Evolutionary conservation across 148 eudicot genomes (phyloP).

Genomic region (Chenopodium quinoa): DNA sequence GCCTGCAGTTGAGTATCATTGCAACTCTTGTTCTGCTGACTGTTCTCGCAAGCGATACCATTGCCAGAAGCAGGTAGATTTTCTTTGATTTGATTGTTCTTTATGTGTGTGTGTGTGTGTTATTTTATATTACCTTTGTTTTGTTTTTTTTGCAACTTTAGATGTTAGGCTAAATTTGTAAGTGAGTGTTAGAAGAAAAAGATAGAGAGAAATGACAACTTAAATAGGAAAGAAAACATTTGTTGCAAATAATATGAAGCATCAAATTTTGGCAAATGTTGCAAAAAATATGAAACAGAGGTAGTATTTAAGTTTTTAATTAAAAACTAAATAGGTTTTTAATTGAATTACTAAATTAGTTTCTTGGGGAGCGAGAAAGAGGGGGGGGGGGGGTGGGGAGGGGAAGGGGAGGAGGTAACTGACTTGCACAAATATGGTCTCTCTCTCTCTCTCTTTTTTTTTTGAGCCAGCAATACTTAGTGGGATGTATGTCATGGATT

Average conservation of each 20-base stretch:
- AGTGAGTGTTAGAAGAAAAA: no score
- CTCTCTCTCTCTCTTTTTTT: no score
- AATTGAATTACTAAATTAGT: background rate
- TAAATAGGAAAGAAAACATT: no score
- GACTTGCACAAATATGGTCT: background rate
- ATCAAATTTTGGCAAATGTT: no score
- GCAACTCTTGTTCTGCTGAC: slow-evolving; percentile 97
- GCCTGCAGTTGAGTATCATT: slow-evolving; percentile 92
- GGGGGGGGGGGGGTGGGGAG: no score
- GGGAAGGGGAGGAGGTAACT: background rate
- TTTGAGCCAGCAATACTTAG: background rate
- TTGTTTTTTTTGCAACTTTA: background rate
- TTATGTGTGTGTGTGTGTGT: background rate
- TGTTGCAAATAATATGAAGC: no score
- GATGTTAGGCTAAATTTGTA: no score
- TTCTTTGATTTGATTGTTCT: slow-evolving; percentile 23
- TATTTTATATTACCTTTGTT: background rate
- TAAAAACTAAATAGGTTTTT: background rate
- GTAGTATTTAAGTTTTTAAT: background rate
- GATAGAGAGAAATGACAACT: no score
- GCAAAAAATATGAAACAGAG: no score
- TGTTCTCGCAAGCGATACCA: slow-evolving; percentile 98
- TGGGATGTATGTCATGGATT: background rate
- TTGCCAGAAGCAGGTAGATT: slow-evolving; percentile 89
- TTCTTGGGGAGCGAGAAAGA: no score